phyloP scores from a whole-genome alignment of 202 grass and related monocot genomes.

The Saccharum hybrid region DNA sequence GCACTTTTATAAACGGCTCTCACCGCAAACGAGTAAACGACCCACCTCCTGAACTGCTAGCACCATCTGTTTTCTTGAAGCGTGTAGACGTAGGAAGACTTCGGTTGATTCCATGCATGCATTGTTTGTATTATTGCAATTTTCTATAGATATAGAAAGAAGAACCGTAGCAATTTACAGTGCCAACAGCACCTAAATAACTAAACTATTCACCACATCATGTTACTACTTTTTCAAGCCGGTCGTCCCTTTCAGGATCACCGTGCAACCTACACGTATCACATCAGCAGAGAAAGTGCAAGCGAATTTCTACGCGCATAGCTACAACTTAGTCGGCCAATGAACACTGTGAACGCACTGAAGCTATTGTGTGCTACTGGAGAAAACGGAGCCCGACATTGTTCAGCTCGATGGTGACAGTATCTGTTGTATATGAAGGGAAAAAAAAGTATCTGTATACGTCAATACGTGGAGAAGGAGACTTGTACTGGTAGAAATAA shows the following conservation, averaged over 20 bases:
- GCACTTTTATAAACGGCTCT: neutral
- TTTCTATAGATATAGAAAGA: neutral
- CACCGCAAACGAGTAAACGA: too few relatives aligned
- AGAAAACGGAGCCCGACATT: neutral
- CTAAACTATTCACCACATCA: neutral
- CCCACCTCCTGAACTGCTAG: neutral
- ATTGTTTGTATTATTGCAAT: neutral
- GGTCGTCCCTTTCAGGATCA: neutral
- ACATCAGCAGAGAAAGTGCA: constrained; percentile 15
- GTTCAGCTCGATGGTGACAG: constrained; percentile 16
- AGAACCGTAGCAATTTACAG: constrained; percentile 36
- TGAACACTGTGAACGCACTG: constrained; percentile 33
- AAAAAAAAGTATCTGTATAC: too few relatives aligned
- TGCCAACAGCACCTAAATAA: neutral
- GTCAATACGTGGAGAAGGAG: too few relatives aligned
- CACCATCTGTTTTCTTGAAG: neutral
- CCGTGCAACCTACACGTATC: neutral
- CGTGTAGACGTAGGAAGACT: neutral
- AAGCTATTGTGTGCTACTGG: constrained; percentile 18
- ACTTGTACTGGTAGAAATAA: too few relatives aligned
- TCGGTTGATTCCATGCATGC: neutral
- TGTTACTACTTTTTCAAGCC: neutral
- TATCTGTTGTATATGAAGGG: neutral
- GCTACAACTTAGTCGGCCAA: neutral
- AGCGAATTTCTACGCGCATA: neutral